These are phyloP conservation scores for Malus sieversii DNA, from an alignment of 306 rosid species.

Conservation along the genomic window DNA sequence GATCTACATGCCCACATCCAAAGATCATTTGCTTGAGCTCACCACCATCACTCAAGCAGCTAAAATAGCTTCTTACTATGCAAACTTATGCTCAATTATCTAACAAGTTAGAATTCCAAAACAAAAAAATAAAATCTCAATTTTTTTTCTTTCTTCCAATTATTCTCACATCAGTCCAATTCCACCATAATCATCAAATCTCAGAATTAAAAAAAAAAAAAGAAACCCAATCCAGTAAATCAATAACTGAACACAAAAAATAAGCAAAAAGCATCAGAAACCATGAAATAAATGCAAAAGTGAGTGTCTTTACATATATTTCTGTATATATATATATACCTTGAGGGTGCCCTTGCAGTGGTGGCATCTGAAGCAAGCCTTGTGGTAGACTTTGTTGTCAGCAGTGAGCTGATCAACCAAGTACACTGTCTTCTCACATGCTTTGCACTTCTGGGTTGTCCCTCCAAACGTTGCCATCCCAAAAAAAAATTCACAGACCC, in stretches of 20 bases:
- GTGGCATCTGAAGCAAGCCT: slow-evolving; percentile 87
- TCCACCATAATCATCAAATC: slow-evolving; percentile 15
- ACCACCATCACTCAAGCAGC: background rate
- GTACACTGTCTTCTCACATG: slow-evolving; percentile 88
- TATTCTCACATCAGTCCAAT: background rate
- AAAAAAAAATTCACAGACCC: background rate
- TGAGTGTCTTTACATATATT: background rate
- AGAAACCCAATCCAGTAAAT: background rate
- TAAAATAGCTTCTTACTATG: no score
- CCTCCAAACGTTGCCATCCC: slow-evolving; percentile 80
- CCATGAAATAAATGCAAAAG: background rate
- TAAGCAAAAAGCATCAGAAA: background rate
- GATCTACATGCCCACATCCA: slow-evolving; percentile 13
- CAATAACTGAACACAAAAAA: background rate
- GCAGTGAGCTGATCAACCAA: slow-evolving; percentile 84
- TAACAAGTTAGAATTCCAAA: background rate
- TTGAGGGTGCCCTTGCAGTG: slow-evolving; percentile 97
- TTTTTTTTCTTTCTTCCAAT: background rate
- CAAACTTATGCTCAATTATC: background rate
- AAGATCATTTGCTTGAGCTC: background rate
- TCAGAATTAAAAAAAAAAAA: background rate
- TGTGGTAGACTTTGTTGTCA: slow-evolving; percentile 78
- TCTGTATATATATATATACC: slow-evolving; percentile 19
- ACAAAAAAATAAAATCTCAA: background rate
- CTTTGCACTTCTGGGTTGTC: slow-evolving; percentile 87